Conservation (phyloP, 495 filamentous ascomycete genomes). For the Polyplosphaeria fusca region DNA sequence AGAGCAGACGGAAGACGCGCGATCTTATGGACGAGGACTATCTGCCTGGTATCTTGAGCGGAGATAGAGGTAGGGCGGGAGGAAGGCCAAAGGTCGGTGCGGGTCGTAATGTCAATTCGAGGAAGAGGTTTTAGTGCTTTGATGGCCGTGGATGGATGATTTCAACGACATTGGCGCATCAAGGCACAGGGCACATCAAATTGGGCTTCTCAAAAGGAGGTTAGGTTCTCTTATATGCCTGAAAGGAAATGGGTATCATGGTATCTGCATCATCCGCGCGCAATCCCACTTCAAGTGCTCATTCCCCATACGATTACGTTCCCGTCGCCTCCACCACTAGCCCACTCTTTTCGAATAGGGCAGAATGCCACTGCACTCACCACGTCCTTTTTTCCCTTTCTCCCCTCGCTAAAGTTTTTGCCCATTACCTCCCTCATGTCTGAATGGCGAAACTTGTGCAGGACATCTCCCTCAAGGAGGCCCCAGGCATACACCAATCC, state of each 20-base stretch:
- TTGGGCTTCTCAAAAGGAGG: no score
- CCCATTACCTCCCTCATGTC: slow-evolving; percentile 15
- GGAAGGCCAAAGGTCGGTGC: slow-evolving; percentile 77
- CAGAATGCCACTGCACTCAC: slow-evolving; percentile 60
- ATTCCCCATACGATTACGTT: slow-evolving; percentile 37
- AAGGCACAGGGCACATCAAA: no score
- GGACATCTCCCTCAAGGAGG: slow-evolving; percentile 68
- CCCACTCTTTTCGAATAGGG: slow-evolving; percentile 63
- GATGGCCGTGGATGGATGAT: background rate
- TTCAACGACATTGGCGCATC: no score
- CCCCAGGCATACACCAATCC: slow-evolving; percentile 85
- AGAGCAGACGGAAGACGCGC: slow-evolving; percentile 63
- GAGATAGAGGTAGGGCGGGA: slow-evolving; percentile 60
- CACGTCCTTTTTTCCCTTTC: slow-evolving; percentile 55
- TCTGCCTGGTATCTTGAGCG: slow-evolving; percentile 72
- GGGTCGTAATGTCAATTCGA: slow-evolving; percentile 81
- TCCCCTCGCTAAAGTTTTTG: slow-evolving; percentile 30
- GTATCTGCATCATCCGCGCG: background rate
- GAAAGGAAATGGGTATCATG: slow-evolving; percentile 21
- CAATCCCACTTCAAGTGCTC: slow-evolving; percentile 12
- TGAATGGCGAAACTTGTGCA: slow-evolving; percentile 42
- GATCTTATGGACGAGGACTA: slow-evolving; percentile 96
- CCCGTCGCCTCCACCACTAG: slow-evolving; percentile 58
- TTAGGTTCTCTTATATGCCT: no score
- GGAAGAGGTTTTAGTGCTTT: slow-evolving; percentile 46